A percentile compares a stretch with the other conserved stretches of the same genome.
phyloP scores from a whole-genome alignment of 768 basidiomycete species.

The Trametes coccinea region DNA sequence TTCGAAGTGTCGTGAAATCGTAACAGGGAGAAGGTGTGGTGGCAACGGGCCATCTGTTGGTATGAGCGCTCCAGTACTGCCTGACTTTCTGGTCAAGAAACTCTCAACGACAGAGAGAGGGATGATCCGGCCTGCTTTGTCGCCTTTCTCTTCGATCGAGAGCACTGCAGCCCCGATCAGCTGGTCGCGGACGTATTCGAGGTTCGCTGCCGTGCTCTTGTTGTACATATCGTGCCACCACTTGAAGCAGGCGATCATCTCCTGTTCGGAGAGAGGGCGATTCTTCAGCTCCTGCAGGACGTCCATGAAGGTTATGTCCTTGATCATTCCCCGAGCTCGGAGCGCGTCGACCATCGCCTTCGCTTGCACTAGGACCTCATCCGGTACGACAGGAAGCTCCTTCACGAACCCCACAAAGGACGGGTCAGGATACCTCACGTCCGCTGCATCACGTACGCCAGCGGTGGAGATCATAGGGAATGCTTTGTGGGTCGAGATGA shows the following conservation, averaged over 20 bases:
- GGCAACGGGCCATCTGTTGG: conserved; percentile 78
- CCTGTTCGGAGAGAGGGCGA: conserved; percentile 66
- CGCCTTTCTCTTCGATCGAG: conserved; percentile 36
- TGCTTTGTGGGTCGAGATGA: conserved; percentile 26
- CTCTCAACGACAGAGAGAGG: conserved; percentile 69
- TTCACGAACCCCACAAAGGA: conserved; percentile 76
- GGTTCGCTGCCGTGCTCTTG: conserved; percentile 36
- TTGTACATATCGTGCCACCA: conserved; percentile 74
- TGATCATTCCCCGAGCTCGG: conserved; percentile 63
- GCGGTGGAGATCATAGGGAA: conserved; percentile 76
- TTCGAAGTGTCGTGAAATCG: conserved; percentile 60
- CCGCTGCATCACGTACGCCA: conserved; percentile 65
- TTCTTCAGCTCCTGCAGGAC: conserved; percentile 74
- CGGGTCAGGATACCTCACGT: conserved; percentile 74
- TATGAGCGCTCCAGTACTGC: conserved; percentile 51
- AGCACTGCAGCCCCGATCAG: conserved; percentile 76
- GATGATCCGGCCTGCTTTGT: conserved; percentile 54
- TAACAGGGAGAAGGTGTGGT: conserved; percentile 64
- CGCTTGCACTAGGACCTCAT: conserved; percentile 56
- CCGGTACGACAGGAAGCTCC: conserved; percentile 71
- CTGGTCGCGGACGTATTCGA: conserved; percentile 51
- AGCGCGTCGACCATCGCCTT: conserved; percentile 61
- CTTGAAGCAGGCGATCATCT: conserved; percentile 79
- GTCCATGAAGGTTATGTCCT: conserved; percentile 77
- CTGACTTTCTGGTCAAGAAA: conserved; percentile 63